Conservation (phyloP, 768 basidiomycete species). For the Psilocybe azurescens region DNA sequence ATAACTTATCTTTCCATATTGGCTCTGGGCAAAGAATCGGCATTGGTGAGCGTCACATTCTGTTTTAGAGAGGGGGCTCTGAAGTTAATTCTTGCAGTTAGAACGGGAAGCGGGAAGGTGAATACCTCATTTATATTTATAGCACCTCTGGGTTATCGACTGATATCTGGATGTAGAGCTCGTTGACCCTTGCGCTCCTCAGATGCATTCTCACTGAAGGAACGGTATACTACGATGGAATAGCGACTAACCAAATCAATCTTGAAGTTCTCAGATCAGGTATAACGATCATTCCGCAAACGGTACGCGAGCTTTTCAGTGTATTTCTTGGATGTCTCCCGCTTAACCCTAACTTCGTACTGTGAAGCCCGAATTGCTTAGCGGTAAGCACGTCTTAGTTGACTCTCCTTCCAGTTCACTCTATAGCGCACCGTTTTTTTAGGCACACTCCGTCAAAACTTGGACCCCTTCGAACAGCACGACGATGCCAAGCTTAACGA, state of each 20-base stretch:
- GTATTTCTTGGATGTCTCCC: neutral
- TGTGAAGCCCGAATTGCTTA: conserved; percentile 52
- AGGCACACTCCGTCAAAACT: conserved; percentile 59
- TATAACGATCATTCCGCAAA: conserved; percentile 64
- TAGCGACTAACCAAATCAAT: conserved; percentile 52
- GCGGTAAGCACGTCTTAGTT: conserved; percentile 38
- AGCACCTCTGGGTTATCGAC: neutral
- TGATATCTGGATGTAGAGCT: conserved; percentile 41
- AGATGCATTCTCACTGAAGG: conserved; percentile 63
- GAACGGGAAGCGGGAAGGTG: conserved; percentile 27
- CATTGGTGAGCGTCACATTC: conserved; percentile 24
- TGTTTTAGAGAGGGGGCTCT: neutral
- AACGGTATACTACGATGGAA: conserved; percentile 58
- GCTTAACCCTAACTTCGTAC: neutral
- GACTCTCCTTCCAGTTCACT: neutral
- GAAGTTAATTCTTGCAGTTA: conserved; percentile 7
- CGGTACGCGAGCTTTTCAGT: conserved; percentile 30
- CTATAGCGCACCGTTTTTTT: too few relatives aligned
- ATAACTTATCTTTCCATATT: conserved; percentile 55
- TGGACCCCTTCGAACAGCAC: conserved; percentile 66
- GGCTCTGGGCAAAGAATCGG: conserved; percentile 65
- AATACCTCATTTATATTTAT: neutral
- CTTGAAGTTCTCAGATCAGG: conserved; percentile 58
- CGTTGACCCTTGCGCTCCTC: conserved; percentile 58
- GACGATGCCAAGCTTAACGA: conserved; percentile 50